Evolutionary conservation across 2,329 filamentous ascomycete genomes (phyloP).

Genomic region (Microsporum ferrugineum): DNA sequence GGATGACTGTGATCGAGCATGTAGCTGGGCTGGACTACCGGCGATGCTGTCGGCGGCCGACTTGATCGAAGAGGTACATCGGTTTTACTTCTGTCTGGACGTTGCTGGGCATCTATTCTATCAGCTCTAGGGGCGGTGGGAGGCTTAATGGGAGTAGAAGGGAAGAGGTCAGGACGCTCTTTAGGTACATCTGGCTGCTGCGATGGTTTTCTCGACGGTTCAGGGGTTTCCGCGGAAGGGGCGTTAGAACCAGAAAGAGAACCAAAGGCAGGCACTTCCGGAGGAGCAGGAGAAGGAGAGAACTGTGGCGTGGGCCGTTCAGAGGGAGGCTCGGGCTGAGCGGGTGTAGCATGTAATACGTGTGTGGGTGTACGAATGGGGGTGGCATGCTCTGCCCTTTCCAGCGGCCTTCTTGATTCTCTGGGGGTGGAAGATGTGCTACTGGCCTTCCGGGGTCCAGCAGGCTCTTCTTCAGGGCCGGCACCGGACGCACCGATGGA

Average conservation of each 20-base stretch:
- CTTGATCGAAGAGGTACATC: slow-evolving; percentile 20
- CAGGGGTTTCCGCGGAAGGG: not conserved
- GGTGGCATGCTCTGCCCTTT: slow-evolving; percentile 1
- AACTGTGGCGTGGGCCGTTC: slow-evolving; percentile 15
- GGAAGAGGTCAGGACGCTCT: not conserved
- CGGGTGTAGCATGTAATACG: slow-evolving; percentile 16
- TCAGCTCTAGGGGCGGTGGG: slow-evolving; percentile 37
- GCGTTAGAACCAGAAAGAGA: slow-evolving; percentile 13
- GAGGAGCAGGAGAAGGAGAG: slow-evolving; percentile 23
- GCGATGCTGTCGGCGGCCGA: slow-evolving; percentile 16
- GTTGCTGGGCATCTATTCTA: slow-evolving; percentile 21
- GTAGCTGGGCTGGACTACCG: slow-evolving; percentile 15
- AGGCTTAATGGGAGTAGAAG: slow-evolving; percentile 19
- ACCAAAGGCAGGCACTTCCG: slow-evolving; percentile 35
- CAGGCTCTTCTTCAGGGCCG: not conserved
- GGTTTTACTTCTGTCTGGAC: slow-evolving; percentile 21
- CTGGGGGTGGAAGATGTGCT: not conserved
- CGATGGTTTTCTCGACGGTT: not conserved
- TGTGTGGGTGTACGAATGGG: slow-evolving; percentile 15
- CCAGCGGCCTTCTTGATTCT: slow-evolving; percentile 5
- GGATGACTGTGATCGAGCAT: slow-evolving; percentile 16
- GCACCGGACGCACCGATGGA: not conserved
- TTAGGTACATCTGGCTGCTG: not conserved
- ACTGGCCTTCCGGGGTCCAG: not conserved
- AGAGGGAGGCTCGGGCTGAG: slow-evolving; percentile 14